Conservation (phyloP, 1,284 basidiomycete genomes). For the Ustilago xerochloae region DNA sequence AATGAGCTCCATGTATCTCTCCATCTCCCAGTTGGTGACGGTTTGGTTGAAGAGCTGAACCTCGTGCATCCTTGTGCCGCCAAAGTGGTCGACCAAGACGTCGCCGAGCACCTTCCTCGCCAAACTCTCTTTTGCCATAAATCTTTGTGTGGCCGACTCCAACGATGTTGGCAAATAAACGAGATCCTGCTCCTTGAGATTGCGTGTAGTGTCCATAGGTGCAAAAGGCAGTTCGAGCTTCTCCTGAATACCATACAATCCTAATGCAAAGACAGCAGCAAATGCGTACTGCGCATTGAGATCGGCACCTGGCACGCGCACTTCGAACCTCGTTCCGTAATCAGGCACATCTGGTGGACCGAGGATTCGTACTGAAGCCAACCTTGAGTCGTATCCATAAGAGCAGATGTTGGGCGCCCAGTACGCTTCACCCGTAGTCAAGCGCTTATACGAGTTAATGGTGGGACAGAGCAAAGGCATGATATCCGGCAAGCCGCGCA, state of each 20-base stretch:
- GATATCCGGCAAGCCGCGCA: constrained; percentile 86
- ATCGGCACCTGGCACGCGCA: constrained; percentile 95
- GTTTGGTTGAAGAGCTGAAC: constrained; percentile 85
- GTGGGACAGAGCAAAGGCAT: constrained; percentile 80
- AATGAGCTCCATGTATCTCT: constrained; percentile 65
- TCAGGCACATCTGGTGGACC: constrained; percentile 85
- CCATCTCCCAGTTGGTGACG: constrained; percentile 93
- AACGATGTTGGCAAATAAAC: constrained; percentile 75
- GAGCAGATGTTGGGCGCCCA: constrained; percentile 92
- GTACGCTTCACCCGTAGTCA: constrained; percentile 90
- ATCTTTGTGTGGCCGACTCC: constrained; percentile 80
- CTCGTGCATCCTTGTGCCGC: constrained; percentile 89
- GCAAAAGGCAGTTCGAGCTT: constrained; percentile 77
- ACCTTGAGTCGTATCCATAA: constrained; percentile 93
- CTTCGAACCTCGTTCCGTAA: constrained; percentile 84
- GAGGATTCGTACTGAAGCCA: constrained; percentile 89
- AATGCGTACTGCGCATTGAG: constrained; percentile 92
- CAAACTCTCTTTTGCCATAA: constrained; percentile 81
- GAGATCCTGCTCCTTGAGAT: constrained; percentile 55
- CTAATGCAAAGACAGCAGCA: constrained; percentile 85
- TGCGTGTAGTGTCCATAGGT: constrained; percentile 73
- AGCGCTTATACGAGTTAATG: constrained; percentile 96
- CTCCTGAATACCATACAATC: constrained; percentile 85
- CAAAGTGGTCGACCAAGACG: constrained; percentile 91
- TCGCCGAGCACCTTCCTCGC: constrained; percentile 88